phyloP scores from a whole-genome alignment of 108 stramenopile genomes.

The Cyclostephanos invisitatus region DNA sequence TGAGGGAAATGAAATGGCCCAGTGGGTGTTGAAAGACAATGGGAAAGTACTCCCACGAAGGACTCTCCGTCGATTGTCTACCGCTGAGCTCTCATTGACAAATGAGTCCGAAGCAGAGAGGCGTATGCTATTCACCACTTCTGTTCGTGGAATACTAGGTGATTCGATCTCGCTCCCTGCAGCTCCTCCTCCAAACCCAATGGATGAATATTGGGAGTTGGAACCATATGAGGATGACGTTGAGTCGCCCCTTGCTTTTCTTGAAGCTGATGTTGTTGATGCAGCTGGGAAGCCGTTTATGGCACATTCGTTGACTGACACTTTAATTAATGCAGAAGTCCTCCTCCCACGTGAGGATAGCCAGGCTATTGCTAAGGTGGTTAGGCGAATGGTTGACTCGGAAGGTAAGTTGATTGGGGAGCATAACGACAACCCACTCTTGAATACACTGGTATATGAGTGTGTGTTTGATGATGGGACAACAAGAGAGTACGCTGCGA shows the following conservation, averaged over 20 bases:
- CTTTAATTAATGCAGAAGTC: conserved; percentile 48
- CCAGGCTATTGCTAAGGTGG: conserved; percentile 31
- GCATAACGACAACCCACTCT: conserved; percentile 9
- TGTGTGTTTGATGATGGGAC: background rate
- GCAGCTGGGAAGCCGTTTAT: conserved; percentile 16
- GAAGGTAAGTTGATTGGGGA: background rate
- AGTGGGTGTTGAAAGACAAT: conserved; percentile 39
- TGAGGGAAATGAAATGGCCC: conserved; percentile 37
- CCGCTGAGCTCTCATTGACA: background rate
- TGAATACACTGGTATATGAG: background rate
- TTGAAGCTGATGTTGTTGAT: conserved; percentile 39
- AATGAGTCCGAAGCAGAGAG: background rate
- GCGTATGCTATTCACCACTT: too few relatives aligned
- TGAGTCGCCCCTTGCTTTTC: conserved; percentile 6
- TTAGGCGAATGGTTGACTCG: background rate
- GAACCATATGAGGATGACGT: conserved; percentile 27
- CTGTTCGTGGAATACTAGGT: background rate
- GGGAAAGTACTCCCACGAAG: conserved; percentile 32
- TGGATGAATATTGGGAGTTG: background rate
- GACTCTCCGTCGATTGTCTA: background rate
- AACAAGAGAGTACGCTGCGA: background rate
- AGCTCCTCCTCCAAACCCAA: too few relatives aligned
- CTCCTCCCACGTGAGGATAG: conserved; percentile 10
- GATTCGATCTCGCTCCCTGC: too few relatives aligned
- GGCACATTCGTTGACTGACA: conserved; percentile 31